Evolutionary conservation across 345 rosid species (phyloP).

Genomic region (Hibiscus mutabilis): DNA sequence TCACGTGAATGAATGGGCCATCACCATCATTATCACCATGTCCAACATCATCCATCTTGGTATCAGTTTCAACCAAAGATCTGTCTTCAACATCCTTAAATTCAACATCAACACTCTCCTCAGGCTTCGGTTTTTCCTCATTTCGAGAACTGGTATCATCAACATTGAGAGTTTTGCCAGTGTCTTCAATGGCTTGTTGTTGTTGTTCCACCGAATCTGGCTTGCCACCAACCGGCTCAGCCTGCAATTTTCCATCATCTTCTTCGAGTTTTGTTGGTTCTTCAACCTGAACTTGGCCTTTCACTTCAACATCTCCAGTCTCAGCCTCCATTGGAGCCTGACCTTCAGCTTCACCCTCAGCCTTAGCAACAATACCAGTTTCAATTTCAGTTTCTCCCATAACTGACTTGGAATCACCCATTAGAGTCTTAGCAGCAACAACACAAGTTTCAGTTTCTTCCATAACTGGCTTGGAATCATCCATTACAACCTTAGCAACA

Average conservation of each 20-base stretch:
- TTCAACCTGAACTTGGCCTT: constrained; percentile 11
- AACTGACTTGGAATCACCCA: constrained; percentile 13
- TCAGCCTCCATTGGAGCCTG: not conserved
- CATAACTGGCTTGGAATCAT: constrained; percentile 11
- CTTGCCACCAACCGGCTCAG: not conserved
- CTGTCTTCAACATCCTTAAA: constrained; percentile 1
- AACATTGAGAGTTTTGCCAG: not conserved
- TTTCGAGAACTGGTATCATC: not conserved
- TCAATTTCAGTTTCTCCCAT: constrained; percentile 5
- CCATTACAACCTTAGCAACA: not conserved
- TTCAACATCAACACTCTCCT: constrained; percentile 6
- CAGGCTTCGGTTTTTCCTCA: not conserved
- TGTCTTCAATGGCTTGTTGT: not conserved
- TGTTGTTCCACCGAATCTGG: not conserved
- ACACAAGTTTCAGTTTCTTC: not conserved
- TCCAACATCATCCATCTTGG: constrained; percentile 7
- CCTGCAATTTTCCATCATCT: not conserved
- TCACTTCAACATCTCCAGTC: constrained; percentile 3
- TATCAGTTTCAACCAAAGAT: constrained; percentile 6
- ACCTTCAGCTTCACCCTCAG: not conserved
- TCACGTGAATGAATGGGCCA: not conserved
- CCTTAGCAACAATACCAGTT: not conserved
- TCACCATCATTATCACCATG: constrained; percentile 12
- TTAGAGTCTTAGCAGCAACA: not conserved
- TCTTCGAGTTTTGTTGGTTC: not conserved